These are phyloP conservation scores for Cytospora mali DNA, from an alignment of 2,329 filamentous ascomycete species.

Conservation along the genomic window DNA sequence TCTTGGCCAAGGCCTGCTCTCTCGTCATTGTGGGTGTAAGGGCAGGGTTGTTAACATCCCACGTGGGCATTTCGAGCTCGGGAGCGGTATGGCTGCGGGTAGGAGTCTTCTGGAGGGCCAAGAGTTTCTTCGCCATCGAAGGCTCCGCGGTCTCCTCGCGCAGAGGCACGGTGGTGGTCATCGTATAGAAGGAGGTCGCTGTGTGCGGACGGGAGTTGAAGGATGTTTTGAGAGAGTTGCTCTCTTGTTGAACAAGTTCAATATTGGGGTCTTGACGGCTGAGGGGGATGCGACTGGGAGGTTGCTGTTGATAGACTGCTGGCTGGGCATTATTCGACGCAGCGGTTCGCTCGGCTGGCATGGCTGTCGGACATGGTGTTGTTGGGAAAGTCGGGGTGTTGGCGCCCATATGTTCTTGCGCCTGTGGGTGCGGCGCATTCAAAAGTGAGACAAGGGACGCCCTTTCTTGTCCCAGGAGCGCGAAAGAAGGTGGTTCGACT, in stretches of 20 bases:
- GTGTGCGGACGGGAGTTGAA: constrained; percentile 46
- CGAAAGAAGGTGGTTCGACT: constrained; percentile 63
- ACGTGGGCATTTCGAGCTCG: constrained; percentile 41
- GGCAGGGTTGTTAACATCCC: constrained; percentile 60
- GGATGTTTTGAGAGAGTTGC: constrained; percentile 15
- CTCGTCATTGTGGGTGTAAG: constrained; percentile 68
- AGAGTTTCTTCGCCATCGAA: constrained; percentile 47
- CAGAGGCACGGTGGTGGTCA: constrained; percentile 55
- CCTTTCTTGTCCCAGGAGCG: constrained; percentile 54
- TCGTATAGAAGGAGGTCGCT: constrained; percentile 50
- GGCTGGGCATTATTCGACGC: constrained; percentile 23
- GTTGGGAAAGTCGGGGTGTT: constrained; percentile 49
- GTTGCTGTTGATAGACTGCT: constrained; percentile 5
- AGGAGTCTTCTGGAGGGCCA: constrained; percentile 46
- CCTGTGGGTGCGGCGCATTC: constrained; percentile 53
- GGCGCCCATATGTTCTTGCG: constrained; percentile 40
- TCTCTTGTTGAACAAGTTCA: constrained; percentile 16
- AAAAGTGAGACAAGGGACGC: constrained; percentile 64
- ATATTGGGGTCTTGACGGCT: constrained; percentile 25
- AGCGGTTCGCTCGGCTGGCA: constrained; percentile 25
- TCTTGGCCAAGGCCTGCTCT: constrained; percentile 75
- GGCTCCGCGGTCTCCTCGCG: constrained; percentile 49
- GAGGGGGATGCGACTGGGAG: constrained; percentile 16
- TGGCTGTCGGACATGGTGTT: constrained; percentile 41
- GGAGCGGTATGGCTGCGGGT: constrained; percentile 38